These are phyloP conservation scores for Crassisporium funariophilum DNA, from an alignment of 768 basidiomycete genomes.

Conservation along the genomic window DNA sequence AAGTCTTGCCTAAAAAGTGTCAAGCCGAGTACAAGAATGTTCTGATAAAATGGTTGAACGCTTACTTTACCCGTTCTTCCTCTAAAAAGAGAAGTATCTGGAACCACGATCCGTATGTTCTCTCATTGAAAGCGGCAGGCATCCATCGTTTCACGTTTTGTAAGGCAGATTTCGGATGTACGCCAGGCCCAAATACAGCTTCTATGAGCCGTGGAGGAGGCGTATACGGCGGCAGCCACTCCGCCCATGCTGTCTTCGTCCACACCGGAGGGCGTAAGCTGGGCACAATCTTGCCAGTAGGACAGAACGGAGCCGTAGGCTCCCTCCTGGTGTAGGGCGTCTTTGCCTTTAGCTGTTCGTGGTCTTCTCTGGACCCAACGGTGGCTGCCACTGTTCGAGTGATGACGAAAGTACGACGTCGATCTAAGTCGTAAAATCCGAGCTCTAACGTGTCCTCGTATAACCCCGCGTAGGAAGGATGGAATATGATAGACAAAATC, in stretches of 20 bases:
- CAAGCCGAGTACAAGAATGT: conserved; percentile 2
- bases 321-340: conserved; percentile 42
- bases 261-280: conserved; percentile 41
- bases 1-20: conserved; percentile 35
- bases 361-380: conserved; percentile 51
- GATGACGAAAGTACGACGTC: conserved; percentile 45
- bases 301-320: conserved; percentile 24
- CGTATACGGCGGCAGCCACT: conserved; percentile 31
- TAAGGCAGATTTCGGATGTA: conserved; percentile 15
- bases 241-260: conserved; percentile 38
- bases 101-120: conserved; percentile 47
- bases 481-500: conserved; percentile 33
- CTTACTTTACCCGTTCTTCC: conserved; percentile 49
- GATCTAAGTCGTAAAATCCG: conserved; percentile 39
- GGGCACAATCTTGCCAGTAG: conserved; percentile 33
- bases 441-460: conserved; percentile 53
- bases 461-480: conserved; percentile 41
- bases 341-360: conserved; percentile 46
- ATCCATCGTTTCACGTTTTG: conserved; percentile 34
- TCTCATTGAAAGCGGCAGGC: conserved; percentile 34
- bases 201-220: conserved; percentile 34
- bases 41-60: conserved; percentile 4
- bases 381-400: conserved; percentile 46
- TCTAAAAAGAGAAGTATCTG: conserved; percentile 50
- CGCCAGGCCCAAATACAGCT: conserved; percentile 28